Conservation (phyloP, 768 basidiomycete genomes). For the Phlegmacium glaucopus region DNA sequence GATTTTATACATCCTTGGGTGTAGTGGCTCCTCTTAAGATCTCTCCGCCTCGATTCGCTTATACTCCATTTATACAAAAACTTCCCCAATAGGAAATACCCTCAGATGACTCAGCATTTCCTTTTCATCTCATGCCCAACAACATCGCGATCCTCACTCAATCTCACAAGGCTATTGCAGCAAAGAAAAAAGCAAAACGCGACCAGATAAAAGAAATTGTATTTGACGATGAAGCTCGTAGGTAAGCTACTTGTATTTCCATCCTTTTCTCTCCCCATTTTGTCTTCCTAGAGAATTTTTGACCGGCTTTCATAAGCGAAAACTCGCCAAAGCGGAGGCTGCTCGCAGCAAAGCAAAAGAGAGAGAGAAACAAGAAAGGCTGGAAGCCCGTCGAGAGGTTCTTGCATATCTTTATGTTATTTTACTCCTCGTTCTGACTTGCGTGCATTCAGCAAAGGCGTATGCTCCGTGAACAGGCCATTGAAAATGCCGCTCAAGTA, state of each 20-base stretch:
- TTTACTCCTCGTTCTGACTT: conserved; percentile 9
- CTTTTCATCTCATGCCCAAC: conserved; percentile 26
- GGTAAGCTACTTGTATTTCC: conserved; percentile 37
- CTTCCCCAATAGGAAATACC: conserved; percentile 17
- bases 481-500: conserved; percentile 71
- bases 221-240: conserved; percentile 84
- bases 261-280: conserved; percentile 13
- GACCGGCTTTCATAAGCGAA: conserved; percentile 93
- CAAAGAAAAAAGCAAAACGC: conserved; percentile 63
- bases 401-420: conserved; percentile 13
- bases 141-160: conserved; percentile 56
- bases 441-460: conserved; percentile 60
- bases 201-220: conserved; percentile 76
- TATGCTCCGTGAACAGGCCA: conserved; percentile 72
- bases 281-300: conserved; percentile 67
- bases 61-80: conserved; percentile 7
- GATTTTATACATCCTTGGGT: not conserved
- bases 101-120: conserved; percentile 4
- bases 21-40: not conserved
- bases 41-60: not conserved
- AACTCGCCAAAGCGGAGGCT: conserved; percentile 78
- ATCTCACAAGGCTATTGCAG: conserved; percentile 58
- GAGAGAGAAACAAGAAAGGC: conserved; percentile 71
- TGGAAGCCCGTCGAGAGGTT: conserved; percentile 79
- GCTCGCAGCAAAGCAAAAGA: conserved; percentile 70